Evolutionary conservation across 2,329 filamentous ascomycete genomes (phyloP), one percentile per base, ranked within the genome.

Genomic region (Colletotrichum tamarilloi): DNA sequence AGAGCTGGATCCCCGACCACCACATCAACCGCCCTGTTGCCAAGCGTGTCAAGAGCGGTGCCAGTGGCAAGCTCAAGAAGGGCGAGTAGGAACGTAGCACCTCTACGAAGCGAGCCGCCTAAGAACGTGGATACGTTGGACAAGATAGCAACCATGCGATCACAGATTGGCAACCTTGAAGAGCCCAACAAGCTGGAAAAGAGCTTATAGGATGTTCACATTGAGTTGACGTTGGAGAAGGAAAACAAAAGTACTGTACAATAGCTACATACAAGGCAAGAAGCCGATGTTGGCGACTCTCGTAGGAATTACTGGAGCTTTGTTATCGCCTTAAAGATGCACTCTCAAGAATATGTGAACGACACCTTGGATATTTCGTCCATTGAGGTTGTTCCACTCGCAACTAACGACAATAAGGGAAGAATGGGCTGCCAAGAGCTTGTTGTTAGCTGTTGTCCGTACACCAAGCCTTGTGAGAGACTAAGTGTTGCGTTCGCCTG

Each of bases 1-100:
- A 96, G 87, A 94, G 92, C 87, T 98, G 96, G 95, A 98, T 98
- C 78, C 95, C 95, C 35, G 91, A 92, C 75, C 91, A 93, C 82
- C 95, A 98, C 85, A 91, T 98, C 83, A 94, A 96, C 87, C 92
- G 94, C 78, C 95, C 96, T 49, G 88, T 93, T 77, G 93, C 90
- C 70, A 89, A 89, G 83, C 89, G 90, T 76, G 88, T 90, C 83
- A 92, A 92, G 89, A 90, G 87, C 76, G 84, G 87, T 76, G 84
- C 86, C 73, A 85, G 84, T 78, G 75, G 76, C 77, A 89, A 88
- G 84, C 63, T 73, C 73, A 76, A 70, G 74, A 74, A 76, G 73
- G 62, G 56, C 67, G 69, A 73, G 62, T 73, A 76, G 59, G 30
- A 57, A 32, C n/a, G 32, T 52, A 56, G 38, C 65, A 55, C 52